These are phyloP conservation scores for Dothistroma septosporum DNA, from an alignment of 2,329 filamentous ascomycete genomes.

Conservation along the genomic window DNA sequence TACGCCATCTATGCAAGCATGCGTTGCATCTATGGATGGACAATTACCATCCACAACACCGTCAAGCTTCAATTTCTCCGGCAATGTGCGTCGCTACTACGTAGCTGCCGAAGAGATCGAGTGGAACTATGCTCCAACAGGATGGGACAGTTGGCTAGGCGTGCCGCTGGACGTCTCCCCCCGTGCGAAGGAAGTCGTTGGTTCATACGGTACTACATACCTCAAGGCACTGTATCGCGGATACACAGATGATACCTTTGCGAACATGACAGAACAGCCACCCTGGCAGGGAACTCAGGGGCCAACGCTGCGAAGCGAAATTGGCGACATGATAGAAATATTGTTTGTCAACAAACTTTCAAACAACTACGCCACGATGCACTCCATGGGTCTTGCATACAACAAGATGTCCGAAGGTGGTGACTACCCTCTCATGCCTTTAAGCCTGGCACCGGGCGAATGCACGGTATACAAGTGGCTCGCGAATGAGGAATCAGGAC, in stretches of 20 bases:
- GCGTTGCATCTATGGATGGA: conserved; percentile 17
- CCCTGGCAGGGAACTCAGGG: conserved; percentile 28
- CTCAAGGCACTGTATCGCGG: conserved; percentile 33
- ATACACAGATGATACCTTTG: conserved; percentile 32
- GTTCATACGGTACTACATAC: conserved; percentile 24
- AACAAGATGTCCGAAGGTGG: conserved; percentile 24
- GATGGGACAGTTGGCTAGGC: conserved; percentile 31
- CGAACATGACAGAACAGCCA: conserved; percentile 21
- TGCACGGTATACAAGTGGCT: conserved; percentile 31
- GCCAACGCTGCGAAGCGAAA: conserved; percentile 26
- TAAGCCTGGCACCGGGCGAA: conserved; percentile 17
- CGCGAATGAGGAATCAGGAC: conserved; percentile 18
- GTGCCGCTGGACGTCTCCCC: conserved; percentile 22
- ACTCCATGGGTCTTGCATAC: conserved; percentile 29
- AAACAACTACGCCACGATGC: conserved; percentile 28
- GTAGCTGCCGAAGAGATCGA: conserved; percentile 27
- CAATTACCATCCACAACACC: conserved; percentile 19
- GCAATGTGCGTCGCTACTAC: conserved; percentile 27
- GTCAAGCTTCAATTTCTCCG: conserved; percentile 20
- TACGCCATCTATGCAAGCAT: background rate
- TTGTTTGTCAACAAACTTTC: conserved; percentile 28
- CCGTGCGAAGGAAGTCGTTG: conserved; percentile 15
- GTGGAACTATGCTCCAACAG: conserved; percentile 29
- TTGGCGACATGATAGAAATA: conserved; percentile 30
- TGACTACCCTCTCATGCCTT: conserved; percentile 19